A percentile compares a stretch with the other conserved stretches of the same genome.
Conservation (phyloP, 441 rosid genomes). For the Pelargonium fulgidum region DNA sequence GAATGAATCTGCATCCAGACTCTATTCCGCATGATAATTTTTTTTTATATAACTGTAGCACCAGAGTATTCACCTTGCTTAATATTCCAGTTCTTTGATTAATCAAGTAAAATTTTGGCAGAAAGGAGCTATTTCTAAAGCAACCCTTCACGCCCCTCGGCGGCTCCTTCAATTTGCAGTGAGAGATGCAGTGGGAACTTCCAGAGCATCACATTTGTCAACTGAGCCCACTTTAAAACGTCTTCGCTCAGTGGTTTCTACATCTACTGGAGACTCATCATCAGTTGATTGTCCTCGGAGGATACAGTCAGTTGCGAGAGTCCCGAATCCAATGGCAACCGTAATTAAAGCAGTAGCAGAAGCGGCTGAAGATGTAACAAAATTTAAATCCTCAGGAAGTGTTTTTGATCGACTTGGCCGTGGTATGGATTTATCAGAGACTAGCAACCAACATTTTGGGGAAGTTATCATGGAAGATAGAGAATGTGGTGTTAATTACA, state of each 20-base stretch:
- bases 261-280: constrained; percentile 44
- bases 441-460: constrained; percentile 27
- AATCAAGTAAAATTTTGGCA: constrained; percentile 23
- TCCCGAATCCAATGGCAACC: constrained; percentile 64
- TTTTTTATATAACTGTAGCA: neutral
- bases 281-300: constrained; percentile 42
- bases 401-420: constrained; percentile 85
- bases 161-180: constrained; percentile 93
- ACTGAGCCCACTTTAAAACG: constrained; percentile 62
- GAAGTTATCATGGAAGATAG: constrained; percentile 39
- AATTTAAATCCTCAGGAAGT: constrained; percentile 53
- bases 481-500: constrained; percentile 34
- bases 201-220: constrained; percentile 36
- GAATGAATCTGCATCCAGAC: neutral
- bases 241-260: constrained; percentile 79
- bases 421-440: constrained; percentile 34
- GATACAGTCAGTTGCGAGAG: constrained; percentile 63
- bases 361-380: constrained; percentile 80
- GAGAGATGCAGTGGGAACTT: constrained; percentile 78
- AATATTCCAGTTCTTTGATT: constrained; percentile 10
- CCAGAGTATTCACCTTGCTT: neutral
- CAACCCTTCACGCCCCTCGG: constrained; percentile 60
- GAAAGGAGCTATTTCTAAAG: constrained; percentile 54
- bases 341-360: constrained; percentile 78
- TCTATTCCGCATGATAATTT: neutral